These are phyloP conservation scores for Naganishia cerealis DNA, from an alignment of 1,284 basidiomycete genomes.

Conservation along the genomic window DNA sequence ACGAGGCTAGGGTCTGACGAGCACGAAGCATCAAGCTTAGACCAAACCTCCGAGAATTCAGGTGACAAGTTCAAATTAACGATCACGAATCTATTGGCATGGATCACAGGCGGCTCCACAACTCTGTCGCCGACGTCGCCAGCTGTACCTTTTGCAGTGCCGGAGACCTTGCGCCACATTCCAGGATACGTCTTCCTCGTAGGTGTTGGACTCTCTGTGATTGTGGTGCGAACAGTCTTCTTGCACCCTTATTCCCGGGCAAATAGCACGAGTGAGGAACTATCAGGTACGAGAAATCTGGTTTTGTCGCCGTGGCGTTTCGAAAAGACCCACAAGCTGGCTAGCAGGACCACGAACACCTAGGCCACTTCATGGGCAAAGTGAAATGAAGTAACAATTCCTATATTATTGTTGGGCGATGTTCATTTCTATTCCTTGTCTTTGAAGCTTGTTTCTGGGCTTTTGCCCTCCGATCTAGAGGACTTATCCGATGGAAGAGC, in stretches of 20 bases:
- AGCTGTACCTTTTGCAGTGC: neutral
- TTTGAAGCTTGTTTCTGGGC: no score
- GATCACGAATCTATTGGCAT: neutral
- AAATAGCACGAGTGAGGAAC: neutral
- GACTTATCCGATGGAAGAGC: no score
- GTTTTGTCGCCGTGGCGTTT: neutral
- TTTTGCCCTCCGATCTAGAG: no score
- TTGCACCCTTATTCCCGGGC: neutral
- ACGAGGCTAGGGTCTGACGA: neutral
- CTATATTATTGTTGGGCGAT: no score
- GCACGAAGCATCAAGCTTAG: neutral
- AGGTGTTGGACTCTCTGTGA: conserved; percentile 16
- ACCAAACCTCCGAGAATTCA: neutral
- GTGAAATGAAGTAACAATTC: no score
- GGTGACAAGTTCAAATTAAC: neutral
- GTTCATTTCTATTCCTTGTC: no score
- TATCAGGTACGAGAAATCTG: neutral
- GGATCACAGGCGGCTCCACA: neutral
- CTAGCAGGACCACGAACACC: no score
- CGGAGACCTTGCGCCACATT: neutral
- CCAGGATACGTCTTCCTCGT: conserved; percentile 26
- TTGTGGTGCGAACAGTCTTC: conserved; percentile 12
- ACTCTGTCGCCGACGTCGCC: neutral
- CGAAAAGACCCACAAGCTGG: neutral
- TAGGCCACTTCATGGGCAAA: no score